Evolutionary conservation across 768 basidiomycete genomes (phyloP), one percentile per base, ranked within the genome.

Genomic region (Cystobasidium tubakii): DNA sequence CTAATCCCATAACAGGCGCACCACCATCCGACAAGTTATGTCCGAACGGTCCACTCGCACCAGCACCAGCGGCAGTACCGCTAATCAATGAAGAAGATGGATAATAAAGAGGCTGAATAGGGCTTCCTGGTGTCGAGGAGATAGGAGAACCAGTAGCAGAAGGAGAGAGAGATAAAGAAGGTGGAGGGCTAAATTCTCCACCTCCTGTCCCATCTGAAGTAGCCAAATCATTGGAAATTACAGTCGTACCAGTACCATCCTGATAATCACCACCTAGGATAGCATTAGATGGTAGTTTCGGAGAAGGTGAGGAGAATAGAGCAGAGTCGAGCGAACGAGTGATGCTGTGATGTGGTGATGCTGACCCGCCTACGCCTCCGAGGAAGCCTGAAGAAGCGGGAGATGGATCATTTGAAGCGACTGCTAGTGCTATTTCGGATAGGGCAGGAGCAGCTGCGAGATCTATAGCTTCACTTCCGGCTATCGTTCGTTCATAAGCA

Each of bases 401-500:
- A 62, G 57, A 62, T 10, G 57, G 25, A 23, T 62, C 57, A 39
- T 39, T 62, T 39, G 31, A 31, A 39, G 44, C 15, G 1, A 67
- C 66, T 33, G 66, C 42, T 29, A 33, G 21, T 12, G 66, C 66
- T 23, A 67, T 43, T 53, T 67, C 66, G 2, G 66, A 67, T 21
- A 67, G 29, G 17, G 53, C 44, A 12, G 66, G 66, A 21, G 66
- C 66, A 53, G 66, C 66, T 29, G 66, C 66, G 13, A 67, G 66
- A 27, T 67, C 66, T 21, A 67, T 43, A 53, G 66, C 66, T 50
- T 67, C 66, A 50, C 42, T 44, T 43, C 66, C 66, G 46, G 66
- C 66, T 67, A 43, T 50, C 9, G 23, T 21, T n/a, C n/a, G n/a
- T n/a, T n/a, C n/a, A n/a, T n/a, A n/a, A n/a, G n/a, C n/a, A n/a